phyloP scores from a whole-genome alignment of 164 flowering plant species.

The Berberis vulgaris region DNA sequence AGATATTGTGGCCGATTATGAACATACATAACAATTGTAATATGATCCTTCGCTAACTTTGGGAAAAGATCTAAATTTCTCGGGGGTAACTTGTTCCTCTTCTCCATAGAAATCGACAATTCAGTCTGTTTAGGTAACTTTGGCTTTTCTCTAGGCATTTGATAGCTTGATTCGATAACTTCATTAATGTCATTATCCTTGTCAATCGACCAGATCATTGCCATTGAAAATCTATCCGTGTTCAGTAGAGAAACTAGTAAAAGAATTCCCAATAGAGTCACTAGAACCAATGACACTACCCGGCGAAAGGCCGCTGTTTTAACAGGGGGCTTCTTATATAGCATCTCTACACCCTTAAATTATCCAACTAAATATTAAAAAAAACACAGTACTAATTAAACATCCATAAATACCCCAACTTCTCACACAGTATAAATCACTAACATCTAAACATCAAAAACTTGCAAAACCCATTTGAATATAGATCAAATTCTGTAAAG shows the following conservation, averaged over 20 bases:
- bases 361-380: neutral
- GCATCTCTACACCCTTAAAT: constrained; percentile 20
- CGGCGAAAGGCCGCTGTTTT: constrained; percentile 40
- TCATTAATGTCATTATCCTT: constrained; percentile 2
- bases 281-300: constrained; percentile 28
- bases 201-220: constrained; percentile 7
- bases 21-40: constrained; percentile 76
- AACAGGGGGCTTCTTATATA: constrained; percentile 29
- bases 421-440: neutral
- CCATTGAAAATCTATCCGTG: constrained; percentile 22
- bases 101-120: constrained; percentile 44
- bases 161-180: neutral
- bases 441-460: neutral
- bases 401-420: neutral
- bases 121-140: constrained; percentile 47
- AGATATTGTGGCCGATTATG: constrained; percentile 92
- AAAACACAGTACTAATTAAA: neutral
- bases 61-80: constrained; percentile 67
- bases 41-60: constrained; percentile 42
- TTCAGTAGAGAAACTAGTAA: constrained; percentile 27
- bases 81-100: constrained; percentile 56
- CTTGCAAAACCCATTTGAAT: constrained; percentile 1
- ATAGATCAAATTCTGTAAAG: constrained; percentile 3
- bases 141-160: constrained; percentile 3
- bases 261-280: constrained; percentile 34